Percentiles rank a stretch among this genome's conserved stretches.
Evolutionary conservation across 2,329 filamentous ascomycete species (phyloP).

Genomic region (Purpureocillium takamizusanense): DNA sequence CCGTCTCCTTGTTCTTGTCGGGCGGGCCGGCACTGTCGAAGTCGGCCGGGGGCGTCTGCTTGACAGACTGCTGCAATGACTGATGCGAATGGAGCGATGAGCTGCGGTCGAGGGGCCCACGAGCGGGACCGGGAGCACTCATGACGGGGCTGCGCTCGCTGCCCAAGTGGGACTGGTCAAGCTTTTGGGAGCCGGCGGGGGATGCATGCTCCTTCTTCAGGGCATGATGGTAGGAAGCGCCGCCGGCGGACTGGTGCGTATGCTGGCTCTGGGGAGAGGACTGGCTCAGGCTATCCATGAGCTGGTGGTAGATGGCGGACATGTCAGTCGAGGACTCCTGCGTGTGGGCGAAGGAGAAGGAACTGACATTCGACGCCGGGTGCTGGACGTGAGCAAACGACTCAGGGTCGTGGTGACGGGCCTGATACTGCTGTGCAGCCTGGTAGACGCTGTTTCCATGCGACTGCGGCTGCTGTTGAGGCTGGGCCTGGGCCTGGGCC

Average conservation of each 20-base stretch:
- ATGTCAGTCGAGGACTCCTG: conserved; percentile 29
- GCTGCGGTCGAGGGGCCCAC: conserved; percentile 25
- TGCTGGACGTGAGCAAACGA: conserved; percentile 15
- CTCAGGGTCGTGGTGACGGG: conserved; percentile 6
- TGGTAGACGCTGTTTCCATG: conserved; percentile 4
- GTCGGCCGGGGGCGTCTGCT: conserved; percentile 20
- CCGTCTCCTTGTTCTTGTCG: conserved; percentile 60
- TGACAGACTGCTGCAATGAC: conserved; percentile 12
- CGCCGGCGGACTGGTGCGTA: conserved; percentile 23
- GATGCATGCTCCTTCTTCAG: conserved; percentile 39
- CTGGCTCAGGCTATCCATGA: conserved; percentile 26
- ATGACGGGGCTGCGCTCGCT: conserved; percentile 33
- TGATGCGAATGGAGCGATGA: conserved; percentile 20
- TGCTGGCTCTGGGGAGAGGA: conserved; percentile 31
- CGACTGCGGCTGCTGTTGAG: conserved; percentile 15
- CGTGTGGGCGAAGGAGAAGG: conserved; percentile 15
- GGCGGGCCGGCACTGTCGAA: conserved; percentile 16
- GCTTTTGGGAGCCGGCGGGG: conserved; percentile 25
- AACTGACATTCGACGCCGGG: conserved; percentile 13
- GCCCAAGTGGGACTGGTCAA: conserved; percentile 28
- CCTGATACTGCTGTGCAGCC: conserved; percentile 1
- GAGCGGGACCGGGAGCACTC: conserved; percentile 34
- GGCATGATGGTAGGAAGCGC: conserved; percentile 36
- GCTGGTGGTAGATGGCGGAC: conserved; percentile 26
- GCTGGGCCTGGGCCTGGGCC: conserved; percentile 15